Evolutionary conservation across 1,139 yeast species (phyloP), one percentile per base, ranked within the genome.

Genomic region (Nakaseomyces kungkrabaensis): DNA sequence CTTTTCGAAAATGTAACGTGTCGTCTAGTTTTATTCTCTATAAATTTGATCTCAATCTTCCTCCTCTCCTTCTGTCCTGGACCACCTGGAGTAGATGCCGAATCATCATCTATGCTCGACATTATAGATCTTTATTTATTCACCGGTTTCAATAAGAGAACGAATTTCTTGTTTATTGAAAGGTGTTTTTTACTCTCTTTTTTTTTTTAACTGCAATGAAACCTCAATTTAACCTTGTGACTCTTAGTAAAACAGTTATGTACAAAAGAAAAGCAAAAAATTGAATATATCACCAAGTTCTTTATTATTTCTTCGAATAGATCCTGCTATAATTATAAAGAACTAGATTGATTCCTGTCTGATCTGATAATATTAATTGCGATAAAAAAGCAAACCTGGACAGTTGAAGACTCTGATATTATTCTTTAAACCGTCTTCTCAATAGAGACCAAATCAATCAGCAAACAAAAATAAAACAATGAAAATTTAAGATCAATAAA

Each of bases 1-100:
- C 98, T 85, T 73, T 92, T 92, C 49, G 96, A 87, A 64, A 92
- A 92, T 29, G 98, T 92, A 60, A 92, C 92, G 71, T 92, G 98
- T 65, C 98, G 88, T 69, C 97, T 82, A 33, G 96, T 87, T 72
- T 92, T 92, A 70, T 92, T 97, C 71, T 90, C 96, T 63, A 92
- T 92, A 66, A 92, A 92, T 73, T 89, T 88, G 69, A 92, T 92
- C 70, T 92, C 97, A 66, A 92, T 92, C 72, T 92, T 92, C 72
- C 97, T 84, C 71, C 97, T 80, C 71, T 92, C 97, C 52, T 61
- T 62, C 48, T 56, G 59, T 41, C 52, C 54, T 8, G 53, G 52
- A 29, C 51, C 45, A 44, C 50, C 44, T 31, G 40, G 31, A 11
- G 37, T 34, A 9, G 31, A 32, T 13, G 48, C 53, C 22, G 51